Evolutionary conservation across 208 protist genomes (phyloP).

Genomic region (Novymonas esmeraldas): DNA sequence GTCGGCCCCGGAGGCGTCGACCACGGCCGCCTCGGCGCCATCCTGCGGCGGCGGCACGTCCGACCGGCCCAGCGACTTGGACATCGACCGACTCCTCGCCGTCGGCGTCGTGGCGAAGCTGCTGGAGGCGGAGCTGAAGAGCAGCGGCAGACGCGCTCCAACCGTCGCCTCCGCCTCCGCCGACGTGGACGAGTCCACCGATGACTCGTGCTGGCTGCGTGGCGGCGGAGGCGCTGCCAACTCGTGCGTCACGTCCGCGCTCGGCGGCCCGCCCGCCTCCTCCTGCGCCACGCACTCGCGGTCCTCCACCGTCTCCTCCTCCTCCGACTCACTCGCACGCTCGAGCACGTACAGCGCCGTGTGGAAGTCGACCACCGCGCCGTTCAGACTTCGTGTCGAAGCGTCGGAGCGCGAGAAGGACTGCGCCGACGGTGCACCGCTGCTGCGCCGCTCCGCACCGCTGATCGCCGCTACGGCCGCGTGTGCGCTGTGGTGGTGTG

Average conservation of each 20-base stretch:
- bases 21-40: background rate
- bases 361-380: background rate
- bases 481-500: background rate
- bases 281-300: too few species aligned
- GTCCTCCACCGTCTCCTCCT: too few species aligned
- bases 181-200: background rate
- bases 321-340: background rate
- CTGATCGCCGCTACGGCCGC: background rate
- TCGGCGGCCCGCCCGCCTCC: too few species aligned
- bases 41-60: background rate
- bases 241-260: background rate
- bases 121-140: constrained; percentile 17
- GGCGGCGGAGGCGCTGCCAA: background rate
- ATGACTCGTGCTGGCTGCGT: background rate
- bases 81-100: background rate
- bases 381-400: constrained; percentile 17
- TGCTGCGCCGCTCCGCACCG: background rate
- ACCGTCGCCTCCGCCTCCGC: background rate
- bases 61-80: background rate
- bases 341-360: background rate
- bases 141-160: background rate
- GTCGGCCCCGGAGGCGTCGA: too few species aligned
- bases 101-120: constrained; percentile 11
- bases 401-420: constrained; percentile 21
- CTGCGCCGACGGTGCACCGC: background rate